Conservation (phyloP, 805 yeast genomes). For the Kuraishia piskuri region DNA sequence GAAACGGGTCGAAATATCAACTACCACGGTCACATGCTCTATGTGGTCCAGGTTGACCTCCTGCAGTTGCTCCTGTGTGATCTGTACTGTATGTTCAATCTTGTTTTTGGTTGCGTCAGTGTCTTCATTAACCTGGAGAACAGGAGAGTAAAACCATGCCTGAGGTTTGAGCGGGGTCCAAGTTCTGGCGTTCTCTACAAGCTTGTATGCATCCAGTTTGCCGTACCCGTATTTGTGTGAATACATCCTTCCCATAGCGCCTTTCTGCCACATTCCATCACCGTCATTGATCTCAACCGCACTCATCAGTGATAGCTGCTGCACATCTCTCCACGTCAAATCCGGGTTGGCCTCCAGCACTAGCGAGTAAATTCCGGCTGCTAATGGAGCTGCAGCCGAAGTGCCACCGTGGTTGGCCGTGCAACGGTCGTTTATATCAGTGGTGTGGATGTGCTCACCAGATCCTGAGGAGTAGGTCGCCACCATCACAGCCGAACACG, state of each 20-base stretch:
- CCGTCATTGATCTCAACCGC: constrained; percentile 58
- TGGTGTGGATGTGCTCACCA: constrained; percentile 81
- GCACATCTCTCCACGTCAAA: constrained; percentile 93
- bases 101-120: constrained; percentile 11
- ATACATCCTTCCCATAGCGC: constrained; percentile 59
- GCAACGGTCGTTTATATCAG: constrained; percentile 67
- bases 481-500: constrained; percentile 91
- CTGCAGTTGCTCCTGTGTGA: constrained; percentile 41
- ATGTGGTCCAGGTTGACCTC: constrained; percentile 56
- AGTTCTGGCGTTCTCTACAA: constrained; percentile 63
- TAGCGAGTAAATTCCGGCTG: constrained; percentile 90
- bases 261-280: constrained; percentile 69
- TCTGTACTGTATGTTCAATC: constrained; percentile 29
- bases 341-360: constrained; percentile 78
- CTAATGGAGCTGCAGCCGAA: constrained; percentile 97
- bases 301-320: constrained; percentile 67
- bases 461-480: constrained; percentile 91
- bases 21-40: constrained; percentile 82
- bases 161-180: constrained; percentile 91
- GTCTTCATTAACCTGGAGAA: constrained; percentile 21
- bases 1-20: constrained; percentile 52
- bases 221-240: constrained; percentile 92
- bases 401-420: constrained; percentile 86
- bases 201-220: constrained; percentile 69
- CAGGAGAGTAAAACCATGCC: constrained; percentile 60